Evolutionary conservation across 768 basidiomycete species (phyloP).

Genomic region (Dioszegia aurantiaca): DNA sequence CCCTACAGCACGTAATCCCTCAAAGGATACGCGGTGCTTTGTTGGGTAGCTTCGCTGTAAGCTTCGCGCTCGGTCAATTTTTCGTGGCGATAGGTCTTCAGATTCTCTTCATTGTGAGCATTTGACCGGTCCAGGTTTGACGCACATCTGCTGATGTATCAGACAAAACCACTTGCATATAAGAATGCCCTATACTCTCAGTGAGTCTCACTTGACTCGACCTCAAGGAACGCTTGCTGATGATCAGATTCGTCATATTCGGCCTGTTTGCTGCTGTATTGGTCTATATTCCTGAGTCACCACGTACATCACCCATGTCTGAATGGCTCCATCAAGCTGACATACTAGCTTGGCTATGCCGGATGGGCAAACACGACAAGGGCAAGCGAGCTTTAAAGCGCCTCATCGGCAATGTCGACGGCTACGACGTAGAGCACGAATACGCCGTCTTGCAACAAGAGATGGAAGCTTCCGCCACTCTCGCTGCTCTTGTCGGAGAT

Average conservation of each 20-base stretch:
- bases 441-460: conserved; percentile 22
- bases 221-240: conserved; percentile 12
- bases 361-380: conserved; percentile 21
- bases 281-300: conserved; percentile 22
- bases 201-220: conserved; percentile 4
- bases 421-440: conserved; percentile 29
- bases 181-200: conserved; percentile 9
- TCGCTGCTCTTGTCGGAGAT: neutral
- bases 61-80: conserved; percentile 18
- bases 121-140: no score
- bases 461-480: neutral
- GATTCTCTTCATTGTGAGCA: conserved; percentile 1
- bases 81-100: conserved; percentile 19
- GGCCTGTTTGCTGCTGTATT: conserved; percentile 17
- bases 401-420: conserved; percentile 21
- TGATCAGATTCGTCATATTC: conserved; percentile 20
- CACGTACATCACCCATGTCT: conserved; percentile 3
- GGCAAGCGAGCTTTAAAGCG: conserved; percentile 13
- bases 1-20: no score
- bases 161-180: conserved; percentile 2
- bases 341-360: conserved; percentile 8
- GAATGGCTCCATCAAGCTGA: no score
- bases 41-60: conserved; percentile 15
- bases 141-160: neutral
- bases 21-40: conserved; percentile 20